Conservation (phyloP, 306 rosid species). For the Crotalaria pallida region DNA sequence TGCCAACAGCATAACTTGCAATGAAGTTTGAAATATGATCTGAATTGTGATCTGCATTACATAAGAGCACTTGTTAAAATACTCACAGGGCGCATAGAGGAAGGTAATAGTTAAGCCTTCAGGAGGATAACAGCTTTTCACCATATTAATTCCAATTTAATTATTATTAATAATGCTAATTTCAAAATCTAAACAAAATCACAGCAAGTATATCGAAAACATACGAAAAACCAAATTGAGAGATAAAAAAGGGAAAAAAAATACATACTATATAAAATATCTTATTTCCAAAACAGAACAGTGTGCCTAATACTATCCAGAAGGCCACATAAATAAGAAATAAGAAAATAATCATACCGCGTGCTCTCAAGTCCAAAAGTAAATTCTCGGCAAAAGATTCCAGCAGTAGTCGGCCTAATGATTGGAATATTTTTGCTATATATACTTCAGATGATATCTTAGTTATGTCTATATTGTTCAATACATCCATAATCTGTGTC, state of each 20-base stretch:
- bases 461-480: constrained; percentile 54
- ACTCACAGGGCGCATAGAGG: background rate
- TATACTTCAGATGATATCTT: constrained; percentile 38
- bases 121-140: constrained; percentile 4
- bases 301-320: constrained; percentile 6
- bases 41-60: constrained; percentile 62
- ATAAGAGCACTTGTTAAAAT: constrained; percentile 16
- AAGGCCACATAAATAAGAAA: constrained; percentile 20
- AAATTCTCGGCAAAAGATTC: constrained; percentile 52
- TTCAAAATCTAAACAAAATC: constrained; percentile 4
- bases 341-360: constrained; percentile 43
- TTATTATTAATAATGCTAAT: background rate
- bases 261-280: background rate
- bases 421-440: constrained; percentile 43
- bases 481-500: constrained; percentile 49
- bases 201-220: background rate
- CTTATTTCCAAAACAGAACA: background rate
- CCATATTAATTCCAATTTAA: background rate
- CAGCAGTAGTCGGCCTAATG: constrained; percentile 59
- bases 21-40: constrained; percentile 54
- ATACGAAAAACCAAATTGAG: background rate
- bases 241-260: background rate
- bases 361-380: constrained; percentile 46
- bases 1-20: constrained; percentile 50
- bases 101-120: constrained; percentile 9